Evolutionary conservation across 306 rosid species (phyloP).

Genomic region (Rosa multiflora): DNA sequence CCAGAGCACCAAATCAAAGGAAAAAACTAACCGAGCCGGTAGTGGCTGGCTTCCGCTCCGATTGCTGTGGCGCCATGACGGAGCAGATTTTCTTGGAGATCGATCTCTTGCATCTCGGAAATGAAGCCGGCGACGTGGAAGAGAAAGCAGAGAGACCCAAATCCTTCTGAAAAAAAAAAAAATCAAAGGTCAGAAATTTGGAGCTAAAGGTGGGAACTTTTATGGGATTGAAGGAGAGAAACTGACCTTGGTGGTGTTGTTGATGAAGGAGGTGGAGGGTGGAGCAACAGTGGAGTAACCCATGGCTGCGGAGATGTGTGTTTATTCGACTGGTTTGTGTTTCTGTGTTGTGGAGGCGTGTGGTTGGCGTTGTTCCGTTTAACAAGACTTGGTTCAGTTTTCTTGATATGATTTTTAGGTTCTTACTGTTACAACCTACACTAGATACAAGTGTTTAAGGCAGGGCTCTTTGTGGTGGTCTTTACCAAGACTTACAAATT

Average conservation of each 20-base stretch:
- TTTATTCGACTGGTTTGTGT: neutral
- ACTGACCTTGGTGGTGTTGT: constrained; percentile 42
- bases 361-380: neutral
- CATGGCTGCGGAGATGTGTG: constrained; percentile 36
- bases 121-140: constrained; percentile 29
- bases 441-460: too few species aligned
- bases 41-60: constrained; percentile 70
- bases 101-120: constrained; percentile 43
- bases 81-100: constrained; percentile 56
- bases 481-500: too few species aligned
- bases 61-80: constrained; percentile 50
- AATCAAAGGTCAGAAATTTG: neutral
- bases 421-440: too few species aligned
- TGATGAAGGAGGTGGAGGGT: constrained; percentile 39
- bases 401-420: too few species aligned
- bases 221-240: neutral
- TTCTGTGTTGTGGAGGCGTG: neutral
- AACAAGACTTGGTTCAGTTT: too few species aligned
- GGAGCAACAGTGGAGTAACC: constrained; percentile 56
- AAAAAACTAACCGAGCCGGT: constrained; percentile 48
- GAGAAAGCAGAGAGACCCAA: constrained; percentile 45
- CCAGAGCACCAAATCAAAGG: neutral
- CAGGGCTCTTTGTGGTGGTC: too few species aligned
- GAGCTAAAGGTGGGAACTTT: neutral
- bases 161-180: constrained; percentile 39